Base-by-base conservation (phyloP, 2,329 filamentous ascomycete species). In the Verticillium dahliae region DNA sequence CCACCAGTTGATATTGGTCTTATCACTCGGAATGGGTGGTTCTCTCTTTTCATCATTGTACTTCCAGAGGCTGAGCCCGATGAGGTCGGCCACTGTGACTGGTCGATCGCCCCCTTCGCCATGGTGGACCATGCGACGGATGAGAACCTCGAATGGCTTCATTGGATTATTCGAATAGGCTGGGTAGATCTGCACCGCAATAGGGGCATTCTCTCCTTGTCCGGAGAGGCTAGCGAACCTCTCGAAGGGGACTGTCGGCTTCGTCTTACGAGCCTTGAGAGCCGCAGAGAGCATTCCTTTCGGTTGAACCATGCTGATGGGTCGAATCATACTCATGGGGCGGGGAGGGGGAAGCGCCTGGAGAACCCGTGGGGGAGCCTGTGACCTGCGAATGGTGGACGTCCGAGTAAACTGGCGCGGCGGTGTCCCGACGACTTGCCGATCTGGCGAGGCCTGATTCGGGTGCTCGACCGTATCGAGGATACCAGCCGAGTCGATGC, bases 1-100 rank as follows among this genome's bases (percentile, higher is more conserved):
- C 89, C 90, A 95, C 78, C 87, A 87, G 69, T 94, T 94, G 67
- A 93, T 88, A 67, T 91, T 91, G 59, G 86, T 79, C 69, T 91
- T 90, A 58, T 87, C 84, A 1, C 77, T 72, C 0, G 85, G 78
- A 10, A 95, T 77, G 0, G 82, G 71, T 3, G 91, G 91, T 65
- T 92, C 85, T 34, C 86, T 78, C 67, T 90, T 90, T 70, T 93
- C 90, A 68, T 93, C 88, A 57, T 86, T 85, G 71, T 94, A 95
- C 65, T 89, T 82, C 81, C 89, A 93, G 13, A 96, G 75, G 64
- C 88, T 88, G 64, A 94, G 81, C 0, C 91, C 91, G 65, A 96
- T 92, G n/a, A 92, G 82, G 68, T 96, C 91, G 1, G 87, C 85
- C 14, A 95, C 90, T 0, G 86, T 89, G 22, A 91, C 89, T 2